Evolutionary conservation across 1,284 basidiomycete genomes (phyloP).

Genomic region (Hemileia vastatrix): DNA sequence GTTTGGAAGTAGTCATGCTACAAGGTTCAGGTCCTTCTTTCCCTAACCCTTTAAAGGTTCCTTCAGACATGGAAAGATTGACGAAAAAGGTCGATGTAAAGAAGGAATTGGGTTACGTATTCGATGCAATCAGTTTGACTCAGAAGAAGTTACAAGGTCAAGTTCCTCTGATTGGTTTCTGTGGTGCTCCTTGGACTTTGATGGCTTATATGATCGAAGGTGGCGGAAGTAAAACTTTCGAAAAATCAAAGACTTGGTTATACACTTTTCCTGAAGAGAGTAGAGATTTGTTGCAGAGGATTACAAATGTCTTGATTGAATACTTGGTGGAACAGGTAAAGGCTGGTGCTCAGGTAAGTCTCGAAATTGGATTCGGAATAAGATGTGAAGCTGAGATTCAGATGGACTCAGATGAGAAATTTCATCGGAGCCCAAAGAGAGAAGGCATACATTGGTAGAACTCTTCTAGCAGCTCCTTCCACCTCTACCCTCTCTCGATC

Average conservation of each 20-base stretch:
- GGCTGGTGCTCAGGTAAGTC: conserved; percentile 76
- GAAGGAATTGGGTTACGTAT: conserved; percentile 77
- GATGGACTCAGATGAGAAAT: no score
- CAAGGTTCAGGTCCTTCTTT: conserved; percentile 66
- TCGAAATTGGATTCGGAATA: no score
- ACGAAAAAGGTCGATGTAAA: conserved; percentile 58
- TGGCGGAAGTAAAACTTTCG: conserved; percentile 77
- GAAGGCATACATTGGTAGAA: no score
- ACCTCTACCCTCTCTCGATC: no score
- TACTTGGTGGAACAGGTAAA: conserved; percentile 80
- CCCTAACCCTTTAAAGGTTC: conserved; percentile 66
- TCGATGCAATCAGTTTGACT: conserved; percentile 73
- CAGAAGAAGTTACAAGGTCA: conserved; percentile 66
- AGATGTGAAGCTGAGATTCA: no score
- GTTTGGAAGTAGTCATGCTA: conserved; percentile 86
- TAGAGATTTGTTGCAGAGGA: conserved; percentile 60
- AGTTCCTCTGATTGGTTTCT: conserved; percentile 88
- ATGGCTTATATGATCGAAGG: conserved; percentile 96
- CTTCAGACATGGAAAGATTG: conserved; percentile 56
- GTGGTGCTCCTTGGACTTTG: conserved; percentile 88
- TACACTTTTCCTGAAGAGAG: conserved; percentile 77
- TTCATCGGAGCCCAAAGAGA: no score
- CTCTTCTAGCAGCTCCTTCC: no score
- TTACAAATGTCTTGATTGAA: conserved; percentile 75
- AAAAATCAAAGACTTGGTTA: conserved; percentile 81